Base-by-base conservation (phyloP, 2,329 filamentous ascomycete genomes). In the Trichophyton rubrum region DNA sequence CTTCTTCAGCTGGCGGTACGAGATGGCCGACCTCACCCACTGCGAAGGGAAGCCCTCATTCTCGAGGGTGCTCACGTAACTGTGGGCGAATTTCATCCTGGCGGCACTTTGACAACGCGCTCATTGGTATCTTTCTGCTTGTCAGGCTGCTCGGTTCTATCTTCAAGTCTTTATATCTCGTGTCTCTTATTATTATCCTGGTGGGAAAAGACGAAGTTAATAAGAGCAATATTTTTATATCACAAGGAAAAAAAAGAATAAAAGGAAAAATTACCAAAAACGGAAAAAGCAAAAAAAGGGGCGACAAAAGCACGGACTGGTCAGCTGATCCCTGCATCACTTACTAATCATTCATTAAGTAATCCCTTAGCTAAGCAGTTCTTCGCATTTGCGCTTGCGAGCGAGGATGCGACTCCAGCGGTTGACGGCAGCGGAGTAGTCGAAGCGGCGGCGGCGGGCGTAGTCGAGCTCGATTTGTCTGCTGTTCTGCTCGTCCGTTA, bases 1-100 rank as follows among this genome's bases (percentile, higher is more conserved):
- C 76, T 95, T 95, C 74, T 95, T 95, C 61, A 95, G 81, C 72
- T 90, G 83, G 51, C 86, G 82, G 71, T 95, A 95, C 2, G 88
- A 89, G 63, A 95, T 88, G 56, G 90, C 89, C 30, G 84, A 85
- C 51, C 86, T 80, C 56, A 90, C 74, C 82, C 81, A 84, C 69
- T 86, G 84, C 57, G 82, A 75, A 6, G 90, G 90, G 70, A 90
- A 95, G 65, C 82, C 86, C 79, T 89, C 86, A 65, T 78, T 81
- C 64, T 82, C 78, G 63, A 95, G 79, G 57, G 82, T 80, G 67
- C 86, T 82, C 69, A 85, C 84, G 71, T 90, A 93, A 68, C 85
- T 82, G 70, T 87, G 88, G 30, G 85, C 89, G 73, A 95, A 95
- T 79, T 95, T 95, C 90, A 95, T 95, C 49, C 15, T 55, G 49